Evolutionary conservation across 2,329 filamentous ascomycete species (phyloP).

Genomic region (Alternaria triticimaculans): DNA sequence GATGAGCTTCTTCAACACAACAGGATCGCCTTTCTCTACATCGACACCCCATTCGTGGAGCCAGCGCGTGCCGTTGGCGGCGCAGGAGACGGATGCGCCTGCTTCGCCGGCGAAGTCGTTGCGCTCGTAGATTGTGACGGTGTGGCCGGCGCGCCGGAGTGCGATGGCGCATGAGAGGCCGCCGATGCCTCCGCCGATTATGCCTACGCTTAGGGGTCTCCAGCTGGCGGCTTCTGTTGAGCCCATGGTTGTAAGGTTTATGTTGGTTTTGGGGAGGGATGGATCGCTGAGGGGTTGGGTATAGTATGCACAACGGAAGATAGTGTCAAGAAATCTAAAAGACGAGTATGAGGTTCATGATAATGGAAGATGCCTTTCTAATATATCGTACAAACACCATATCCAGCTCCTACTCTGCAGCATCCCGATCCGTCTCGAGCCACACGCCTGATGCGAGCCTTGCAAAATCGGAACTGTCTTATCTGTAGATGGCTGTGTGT

Average conservation of each 20-base stretch:
- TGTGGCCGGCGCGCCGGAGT: conserved; percentile 61
- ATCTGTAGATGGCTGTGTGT: neutral
- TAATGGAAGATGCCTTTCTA: neutral
- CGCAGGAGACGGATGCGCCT: conserved; percentile 60
- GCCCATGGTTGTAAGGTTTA: neutral
- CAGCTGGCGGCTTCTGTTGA: conserved; percentile 9
- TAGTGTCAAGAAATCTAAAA: neutral
- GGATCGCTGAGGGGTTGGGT: neutral
- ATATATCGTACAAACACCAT: neutral
- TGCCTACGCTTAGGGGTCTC: conserved; percentile 45
- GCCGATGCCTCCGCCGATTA: conserved; percentile 62
- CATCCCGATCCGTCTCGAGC: neutral
- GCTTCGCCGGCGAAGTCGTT: conserved; percentile 72
- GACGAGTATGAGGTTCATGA: neutral
- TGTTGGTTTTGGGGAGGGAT: neutral
- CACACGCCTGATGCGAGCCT: neutral
- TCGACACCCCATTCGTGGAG: conserved; percentile 73
- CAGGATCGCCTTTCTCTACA: conserved; percentile 68
- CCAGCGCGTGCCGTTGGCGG: conserved; percentile 74
- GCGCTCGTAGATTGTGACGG: conserved; percentile 69
- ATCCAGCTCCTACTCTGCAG: neutral
- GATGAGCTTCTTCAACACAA: conserved; percentile 70
- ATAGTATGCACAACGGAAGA: neutral
- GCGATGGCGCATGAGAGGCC: conserved; percentile 60
- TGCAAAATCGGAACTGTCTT: neutral